A percentile compares a stretch with the other conserved stretches of the same genome.
These are phyloP conservation scores for Pyrenophora graminea DNA, from an alignment of 2,329 filamentous ascomycete genomes.

Conservation along the genomic window DNA sequence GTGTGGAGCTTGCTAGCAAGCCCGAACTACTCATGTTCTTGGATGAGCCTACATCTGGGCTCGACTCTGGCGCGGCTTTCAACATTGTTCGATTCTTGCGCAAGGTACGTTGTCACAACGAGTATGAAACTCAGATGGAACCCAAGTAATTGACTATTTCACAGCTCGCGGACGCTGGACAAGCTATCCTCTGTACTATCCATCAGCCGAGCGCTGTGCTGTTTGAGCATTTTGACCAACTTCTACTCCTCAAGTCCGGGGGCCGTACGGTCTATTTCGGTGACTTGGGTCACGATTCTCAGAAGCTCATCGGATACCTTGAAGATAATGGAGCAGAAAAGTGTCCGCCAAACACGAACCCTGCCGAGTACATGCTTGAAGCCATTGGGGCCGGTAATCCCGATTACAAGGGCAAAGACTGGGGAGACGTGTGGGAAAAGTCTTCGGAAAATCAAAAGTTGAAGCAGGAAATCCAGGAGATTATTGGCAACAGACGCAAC, in stretches of 20 bases:
- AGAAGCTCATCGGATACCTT: slow-evolving; percentile 55
- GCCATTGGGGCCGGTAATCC: slow-evolving; percentile 51
- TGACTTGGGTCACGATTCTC: slow-evolving; percentile 53
- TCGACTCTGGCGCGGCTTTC: slow-evolving; percentile 71
- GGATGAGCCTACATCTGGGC: slow-evolving; percentile 75
- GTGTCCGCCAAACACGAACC: slow-evolving; percentile 58
- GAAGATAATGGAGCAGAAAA: slow-evolving; percentile 57
- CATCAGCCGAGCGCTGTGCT: slow-evolving; percentile 71
- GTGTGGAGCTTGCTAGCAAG: slow-evolving; percentile 64
- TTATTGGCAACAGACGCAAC: slow-evolving; percentile 43
- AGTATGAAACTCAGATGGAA: fast-evolving
- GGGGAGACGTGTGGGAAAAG: slow-evolving; percentile 52
- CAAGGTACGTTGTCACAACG: slow-evolving; percentile 44
- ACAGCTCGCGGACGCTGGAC: slow-evolving; percentile 64
- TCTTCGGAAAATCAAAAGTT: slow-evolving; percentile 47
- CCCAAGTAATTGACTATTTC: not conserved
- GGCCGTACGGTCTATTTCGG: slow-evolving; percentile 71
- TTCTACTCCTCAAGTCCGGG: slow-evolving; percentile 67
- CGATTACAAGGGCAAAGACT: slow-evolving; percentile 51
- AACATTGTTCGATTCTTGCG: slow-evolving; percentile 68
- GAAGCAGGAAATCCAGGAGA: slow-evolving; percentile 48
- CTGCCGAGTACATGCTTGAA: slow-evolving; percentile 59
- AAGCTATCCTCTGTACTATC: slow-evolving; percentile 71
- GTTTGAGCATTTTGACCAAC: slow-evolving; percentile 68
- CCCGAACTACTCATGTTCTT: slow-evolving; percentile 76